Conservation (phyloP, 169 alveolate species). For the Plasmodium chabaudi region DNA sequence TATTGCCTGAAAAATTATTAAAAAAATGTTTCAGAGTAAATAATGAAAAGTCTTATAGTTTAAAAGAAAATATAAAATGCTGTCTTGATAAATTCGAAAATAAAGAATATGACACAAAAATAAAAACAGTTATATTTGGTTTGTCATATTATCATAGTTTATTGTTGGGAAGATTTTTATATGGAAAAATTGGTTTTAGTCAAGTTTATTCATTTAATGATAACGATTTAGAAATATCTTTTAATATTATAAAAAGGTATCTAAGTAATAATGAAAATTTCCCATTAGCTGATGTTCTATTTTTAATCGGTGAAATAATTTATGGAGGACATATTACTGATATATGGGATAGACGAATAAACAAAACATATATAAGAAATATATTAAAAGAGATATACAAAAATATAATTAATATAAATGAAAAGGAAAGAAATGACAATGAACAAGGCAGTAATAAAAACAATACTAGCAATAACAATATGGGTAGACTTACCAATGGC, state of each 20-base stretch:
- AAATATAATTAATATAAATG: slow-evolving; percentile 45
- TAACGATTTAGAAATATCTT: slow-evolving; percentile 96
- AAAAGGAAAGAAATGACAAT: not conserved
- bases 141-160: slow-evolving; percentile 96
- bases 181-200: slow-evolving; percentile 98
- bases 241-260: slow-evolving; percentile 94
- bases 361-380: slow-evolving; percentile 90
- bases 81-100: slow-evolving; percentile 83
- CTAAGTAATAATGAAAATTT: slow-evolving; percentile 90
- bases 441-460: not conserved
- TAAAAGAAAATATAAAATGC: slow-evolving; percentile 81
- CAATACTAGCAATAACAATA: not conserved
- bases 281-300: slow-evolving; percentile 96
- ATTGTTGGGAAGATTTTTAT: slow-evolving; percentile 95
- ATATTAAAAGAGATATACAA: slow-evolving; percentile 51
- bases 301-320: slow-evolving; percentile 97
- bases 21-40: slow-evolving; percentile 59
- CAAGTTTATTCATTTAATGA: slow-evolving; percentile 96
- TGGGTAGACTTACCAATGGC: not conserved
- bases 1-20: slow-evolving; percentile 56
- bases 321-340: slow-evolving; percentile 99
- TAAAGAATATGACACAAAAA: slow-evolving; percentile 92
- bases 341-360: slow-evolving; percentile 96
- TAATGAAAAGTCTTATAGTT: slow-evolving; percentile 76
- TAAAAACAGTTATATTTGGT: slow-evolving; percentile 94